Conservation (phyloP, 2,329 filamentous ascomycete genomes). For the Aureobasidium namibiae region DNA sequence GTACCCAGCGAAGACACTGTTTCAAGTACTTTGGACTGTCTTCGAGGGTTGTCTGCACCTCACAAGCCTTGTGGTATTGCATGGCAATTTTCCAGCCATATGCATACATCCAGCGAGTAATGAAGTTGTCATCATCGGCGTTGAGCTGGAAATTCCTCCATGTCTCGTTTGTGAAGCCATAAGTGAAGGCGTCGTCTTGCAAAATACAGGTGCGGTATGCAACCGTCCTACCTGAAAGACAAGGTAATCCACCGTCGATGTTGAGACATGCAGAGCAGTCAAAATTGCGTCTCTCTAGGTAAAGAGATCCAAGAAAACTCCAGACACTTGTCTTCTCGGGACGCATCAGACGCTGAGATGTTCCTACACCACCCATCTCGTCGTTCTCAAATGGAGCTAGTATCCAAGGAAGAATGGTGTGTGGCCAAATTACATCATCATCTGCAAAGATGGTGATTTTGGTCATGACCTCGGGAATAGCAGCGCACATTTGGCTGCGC, state of each 20-base stretch:
- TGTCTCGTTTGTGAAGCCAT: conserved; percentile 84
- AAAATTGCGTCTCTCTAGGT: conserved; percentile 90
- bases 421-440: conserved; percentile 90
- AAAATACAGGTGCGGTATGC: conserved; percentile 87
- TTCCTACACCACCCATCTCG: conserved; percentile 80
- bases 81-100: conserved; percentile 92
- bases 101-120: conserved; percentile 89
- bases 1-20: conserved; percentile 89
- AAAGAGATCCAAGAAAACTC: conserved; percentile 86
- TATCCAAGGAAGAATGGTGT: conserved; percentile 80
- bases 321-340: conserved; percentile 58
- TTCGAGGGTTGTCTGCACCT: conserved; percentile 88
- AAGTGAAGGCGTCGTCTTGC: conserved; percentile 73
- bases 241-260: conserved; percentile 91
- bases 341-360: conserved; percentile 77
- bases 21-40: conserved; percentile 82
- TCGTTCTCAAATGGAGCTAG: conserved; percentile 83
- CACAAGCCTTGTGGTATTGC: conserved; percentile 85
- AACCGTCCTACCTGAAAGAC: conserved; percentile 88
- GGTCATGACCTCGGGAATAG: conserved; percentile 76
- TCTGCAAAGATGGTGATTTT: conserved; percentile 86
- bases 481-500: conserved; percentile 84
- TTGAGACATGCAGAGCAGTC: conserved; percentile 94
- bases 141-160: conserved; percentile 86
- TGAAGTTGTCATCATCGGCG: conserved; percentile 96